Base-by-base conservation (phyloP, 345 rosid species). In the Nasturtium officinale region DNA sequence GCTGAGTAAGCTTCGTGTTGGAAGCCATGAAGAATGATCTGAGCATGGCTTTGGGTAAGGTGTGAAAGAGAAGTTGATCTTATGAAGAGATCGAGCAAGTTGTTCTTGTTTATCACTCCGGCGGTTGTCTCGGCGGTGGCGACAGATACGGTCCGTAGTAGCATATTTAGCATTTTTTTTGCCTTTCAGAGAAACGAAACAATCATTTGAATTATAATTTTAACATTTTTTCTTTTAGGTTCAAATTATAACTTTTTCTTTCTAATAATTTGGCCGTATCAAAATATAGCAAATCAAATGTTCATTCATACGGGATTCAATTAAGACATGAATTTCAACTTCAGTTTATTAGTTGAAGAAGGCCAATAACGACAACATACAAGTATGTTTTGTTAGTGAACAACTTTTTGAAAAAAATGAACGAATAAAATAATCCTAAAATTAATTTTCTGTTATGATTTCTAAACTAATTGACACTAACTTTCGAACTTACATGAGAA, bases 11-110 rank as follows among this genome's bases (percentile, higher is more conserved):
- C 75, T 86, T 90, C 89, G 79, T 77, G 46, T 76, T 57, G 78
- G 73, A 74, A 72, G 69, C 85, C 84, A 72, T 84, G 65, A 61
- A 80, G 65, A 71, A 85, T 75, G 78, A 89, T 82, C 67, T 89
- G 95, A 53, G 92, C 79, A 76, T 90, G 95, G 54, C 81, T 67
- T 72, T 89, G 92, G 21, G 83, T 29, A 48, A 90, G 84, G 64
- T 87, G 90, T 9, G 92, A 80, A 43, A 85, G 69, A 29, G 79
- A 70, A 32, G 79, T 54, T 67, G 86, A 76, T 69, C 37, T 65
- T 54, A 50, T 79, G 59, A 89, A 79, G 77, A 87, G 86, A 32
- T 65, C 68, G 58, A 84, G 75, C 75, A 83, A 76, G 67, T 54
- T 76, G 75, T 68, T 73, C 42, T 79, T 79, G 64, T 69, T 72